Conservation (phyloP, 2,329 filamentous ascomycete genomes). For the Cercospora nicotianae region DNA sequence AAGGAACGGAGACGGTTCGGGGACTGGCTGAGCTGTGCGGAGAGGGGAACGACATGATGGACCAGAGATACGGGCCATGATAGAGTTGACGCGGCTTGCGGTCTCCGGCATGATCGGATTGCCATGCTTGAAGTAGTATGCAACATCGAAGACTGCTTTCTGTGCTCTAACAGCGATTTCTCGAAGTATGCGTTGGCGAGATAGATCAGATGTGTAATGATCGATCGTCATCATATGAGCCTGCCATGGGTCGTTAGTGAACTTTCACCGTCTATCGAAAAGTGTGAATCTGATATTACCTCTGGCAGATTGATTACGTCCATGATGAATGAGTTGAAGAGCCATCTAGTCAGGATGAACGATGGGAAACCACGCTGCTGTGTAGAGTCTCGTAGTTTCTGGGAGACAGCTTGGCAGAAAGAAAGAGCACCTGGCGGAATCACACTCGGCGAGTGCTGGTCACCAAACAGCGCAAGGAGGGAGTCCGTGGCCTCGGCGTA, state of each 20-base stretch:
- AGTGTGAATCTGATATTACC: slow-evolving; percentile 47
- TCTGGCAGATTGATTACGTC: slow-evolving; percentile 87
- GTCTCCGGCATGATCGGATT: slow-evolving; percentile 64
- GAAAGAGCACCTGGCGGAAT: slow-evolving; percentile 84
- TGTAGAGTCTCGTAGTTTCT: slow-evolving; percentile 64
- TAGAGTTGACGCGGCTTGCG: slow-evolving; percentile 68
- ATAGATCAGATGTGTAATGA: slow-evolving; percentile 89
- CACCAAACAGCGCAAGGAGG: slow-evolving; percentile 82
- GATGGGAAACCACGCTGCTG: slow-evolving; percentile 70
- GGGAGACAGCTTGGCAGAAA: slow-evolving; percentile 79
- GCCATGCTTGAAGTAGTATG: slow-evolving; percentile 64
- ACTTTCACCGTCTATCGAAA: not conserved
- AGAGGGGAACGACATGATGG: not conserved
- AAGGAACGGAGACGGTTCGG: slow-evolving; percentile 17
- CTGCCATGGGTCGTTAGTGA: slow-evolving; percentile 45
- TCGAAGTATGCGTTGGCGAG: slow-evolving; percentile 70
- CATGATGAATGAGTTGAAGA: slow-evolving; percentile 84
- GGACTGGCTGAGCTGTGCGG: not conserved
- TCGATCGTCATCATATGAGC: slow-evolving; percentile 70
- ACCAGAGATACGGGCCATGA: slow-evolving; percentile 49
- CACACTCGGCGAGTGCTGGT: slow-evolving; percentile 72
- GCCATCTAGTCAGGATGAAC: slow-evolving; percentile 87
- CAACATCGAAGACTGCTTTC: slow-evolving; percentile 74
- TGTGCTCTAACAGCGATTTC: slow-evolving; percentile 80
- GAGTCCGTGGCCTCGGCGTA: slow-evolving; percentile 78